Base-by-base conservation (phyloP, 2,329 filamentous ascomycete genomes). In the Celoporthe dispersa region DNA sequence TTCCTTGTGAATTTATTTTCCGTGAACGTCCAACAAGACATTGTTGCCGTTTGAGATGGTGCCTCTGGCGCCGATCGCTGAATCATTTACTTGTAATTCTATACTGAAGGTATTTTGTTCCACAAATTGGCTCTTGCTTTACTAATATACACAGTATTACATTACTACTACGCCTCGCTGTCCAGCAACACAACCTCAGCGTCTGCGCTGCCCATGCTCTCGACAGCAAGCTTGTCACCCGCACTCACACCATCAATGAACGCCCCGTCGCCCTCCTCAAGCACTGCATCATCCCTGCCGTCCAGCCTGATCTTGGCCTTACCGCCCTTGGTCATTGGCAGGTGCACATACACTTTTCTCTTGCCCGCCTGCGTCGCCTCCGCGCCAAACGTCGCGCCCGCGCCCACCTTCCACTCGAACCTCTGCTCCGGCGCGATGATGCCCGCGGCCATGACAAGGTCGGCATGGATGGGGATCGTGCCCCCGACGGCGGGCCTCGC, bases 391-490 rank as follows among this genome's bases (percentile, higher is more conserved):
- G 22, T 61, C 35, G 63, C 62, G 2, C 68, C 66, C 62, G 79
- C 90, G 14, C 94, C 94, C 28, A 95, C 82, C 11, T 84, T 88
- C 87, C 94, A 96, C 75, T 87, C 86, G 70, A 95, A 94, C 57
- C 81, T 85, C 76, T 84, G 84, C 37, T 86, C 85, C 0, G 92
- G 89, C 9, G 84, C 85, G 68, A 97, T 87, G 68, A 97, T 89
- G 8, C 90, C 90, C 0, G 93, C 93, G 48, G 88, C 89, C 92
- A 97, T 96, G 71, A 91, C 89, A 65, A 97, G 86, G 81, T 97
- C 93, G 14, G 93, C 91, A 78, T 97, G 92, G 68, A 97, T 91
- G 9, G 93, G 92, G 73, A 97, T 97, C 0, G 91, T 91, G n/a
- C 83, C 86, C 1, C 85, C 81, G 28, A 92, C 82, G 2, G 81